A percentile compares a stretch with the other conserved stretches of the same genome.
Evolutionary conservation across 192 early-diverging fungal species (phyloP).

Genomic region (Nowakowskiella sp.): DNA sequence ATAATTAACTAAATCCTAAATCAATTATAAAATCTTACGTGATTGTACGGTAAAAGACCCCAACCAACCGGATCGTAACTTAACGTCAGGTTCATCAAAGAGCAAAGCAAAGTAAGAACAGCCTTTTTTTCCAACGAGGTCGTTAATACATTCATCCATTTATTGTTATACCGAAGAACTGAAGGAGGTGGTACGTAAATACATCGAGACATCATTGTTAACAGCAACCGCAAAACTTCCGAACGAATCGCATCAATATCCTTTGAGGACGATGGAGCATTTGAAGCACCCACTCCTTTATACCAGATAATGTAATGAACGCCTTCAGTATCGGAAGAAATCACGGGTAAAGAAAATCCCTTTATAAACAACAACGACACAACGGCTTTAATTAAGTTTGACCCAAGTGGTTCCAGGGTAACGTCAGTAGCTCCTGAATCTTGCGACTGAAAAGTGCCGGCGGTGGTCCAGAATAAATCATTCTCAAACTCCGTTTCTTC

Average conservation of each 20-base stretch:
- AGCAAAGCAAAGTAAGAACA: slow-evolving; percentile 72
- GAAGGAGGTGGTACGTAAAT: slow-evolving; percentile 64
- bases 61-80: slow-evolving; percentile 80
- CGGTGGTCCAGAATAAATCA: slow-evolving; percentile 51
- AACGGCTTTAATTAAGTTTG: slow-evolving; percentile 9
- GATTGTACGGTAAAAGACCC: slow-evolving; percentile 78
- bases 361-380: slow-evolving; percentile 32
- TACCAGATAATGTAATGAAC: slow-evolving; percentile 43
- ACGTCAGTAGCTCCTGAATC: slow-evolving; percentile 4
- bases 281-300: slow-evolving; percentile 29
- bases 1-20: not conserved
- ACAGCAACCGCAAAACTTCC: slow-evolving; percentile 69
- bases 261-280: slow-evolving; percentile 26
- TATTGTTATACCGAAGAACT: slow-evolving; percentile 42
- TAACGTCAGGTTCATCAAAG: slow-evolving; percentile 73
- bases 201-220: slow-evolving; percentile 67
- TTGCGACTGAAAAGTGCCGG: slow-evolving; percentile 5
- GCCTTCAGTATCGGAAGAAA: slow-evolving; percentile 15
- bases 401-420: slow-evolving; percentile 2
- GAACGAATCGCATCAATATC: slow-evolving; percentile 66
- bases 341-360: slow-evolving; percentile 9
- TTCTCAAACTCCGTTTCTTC: slow-evolving; percentile 47
- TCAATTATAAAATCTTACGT: slow-evolving; percentile 21
- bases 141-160: slow-evolving; percentile 48
- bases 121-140: slow-evolving; percentile 57